These are phyloP conservation scores for Combretum micranthum DNA, from an alignment of 345 rosid species.

Conservation along the genomic window DNA sequence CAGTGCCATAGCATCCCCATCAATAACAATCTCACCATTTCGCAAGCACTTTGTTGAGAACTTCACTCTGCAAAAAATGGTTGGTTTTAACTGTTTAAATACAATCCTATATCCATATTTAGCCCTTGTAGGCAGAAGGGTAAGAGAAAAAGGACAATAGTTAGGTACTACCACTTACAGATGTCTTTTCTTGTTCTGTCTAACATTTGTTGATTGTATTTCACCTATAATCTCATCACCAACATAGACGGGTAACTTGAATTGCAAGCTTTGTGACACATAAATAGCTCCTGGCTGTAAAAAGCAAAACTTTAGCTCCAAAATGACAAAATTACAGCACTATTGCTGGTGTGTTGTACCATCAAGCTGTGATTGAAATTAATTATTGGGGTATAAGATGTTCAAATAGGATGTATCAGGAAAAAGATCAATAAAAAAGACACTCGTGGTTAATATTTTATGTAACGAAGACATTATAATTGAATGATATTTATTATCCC, in stretches of 20 bases:
- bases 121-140: neutral
- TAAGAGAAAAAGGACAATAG: neutral
- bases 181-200: constrained; percentile 47
- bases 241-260: constrained; percentile 60
- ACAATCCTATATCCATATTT: neutral
- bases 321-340: neutral
- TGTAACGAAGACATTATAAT: too few species aligned
- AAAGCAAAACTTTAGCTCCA: neutral
- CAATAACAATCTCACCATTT: constrained; percentile 43
- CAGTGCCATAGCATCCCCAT: constrained; percentile 70
- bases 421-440: too few species aligned
- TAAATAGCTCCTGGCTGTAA: constrained; percentile 82
- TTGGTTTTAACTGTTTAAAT: too few species aligned
- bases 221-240: constrained; percentile 60
- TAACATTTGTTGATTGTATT: constrained; percentile 44
- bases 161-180: constrained; percentile 36
- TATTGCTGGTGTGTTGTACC: too few species aligned
- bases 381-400: too few species aligned
- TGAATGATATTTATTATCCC: too few species aligned
- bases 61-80: constrained; percentile 41
- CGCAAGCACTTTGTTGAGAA: constrained; percentile 74
- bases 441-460: too few species aligned
- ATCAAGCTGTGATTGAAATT: too few species aligned
- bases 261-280: constrained; percentile 72
- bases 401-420: too few species aligned